phyloP scores from a whole-genome alignment of 192 early-diverging fungal species.

The Phycomyces blakesleeanus region DNA sequence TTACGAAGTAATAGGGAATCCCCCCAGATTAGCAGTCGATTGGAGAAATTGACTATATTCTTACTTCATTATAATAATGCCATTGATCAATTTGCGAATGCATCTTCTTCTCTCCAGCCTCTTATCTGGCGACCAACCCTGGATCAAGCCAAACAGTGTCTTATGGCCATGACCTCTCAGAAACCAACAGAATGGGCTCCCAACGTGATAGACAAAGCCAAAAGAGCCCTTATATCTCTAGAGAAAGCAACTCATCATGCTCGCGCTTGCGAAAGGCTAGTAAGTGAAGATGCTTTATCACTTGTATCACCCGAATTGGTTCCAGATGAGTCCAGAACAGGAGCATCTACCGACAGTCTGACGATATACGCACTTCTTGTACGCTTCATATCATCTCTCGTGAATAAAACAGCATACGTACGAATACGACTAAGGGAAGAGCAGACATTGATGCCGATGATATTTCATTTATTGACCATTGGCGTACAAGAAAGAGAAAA shows the following conservation, averaged over 20 bases:
- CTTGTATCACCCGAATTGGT: background rate
- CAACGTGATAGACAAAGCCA: background rate
- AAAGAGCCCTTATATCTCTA: constrained; percentile 5
- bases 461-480: background rate
- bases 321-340: background rate
- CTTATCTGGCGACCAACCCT: constrained; percentile 12
- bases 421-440: constrained; percentile 7
- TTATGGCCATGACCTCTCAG: background rate
- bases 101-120: background rate
- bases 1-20: background rate
- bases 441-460: constrained; percentile 2
- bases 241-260: constrained; percentile 7
- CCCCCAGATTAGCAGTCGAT: background rate
- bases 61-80: constrained; percentile 10
- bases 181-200: background rate
- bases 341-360: background rate
- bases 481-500: background rate
- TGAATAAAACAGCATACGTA: constrained; percentile 4
- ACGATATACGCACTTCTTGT: background rate
- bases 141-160: background rate
- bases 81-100: constrained; percentile 1
- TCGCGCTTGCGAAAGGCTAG: constrained; percentile 10
- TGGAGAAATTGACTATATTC: background rate
- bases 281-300: constrained; percentile 1
- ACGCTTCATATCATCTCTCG: constrained; percentile 2